Evolutionary conservation across 371 early-diverging fungal genomes (phyloP).

Genomic region (Syncephalastrum monosporum): DNA sequence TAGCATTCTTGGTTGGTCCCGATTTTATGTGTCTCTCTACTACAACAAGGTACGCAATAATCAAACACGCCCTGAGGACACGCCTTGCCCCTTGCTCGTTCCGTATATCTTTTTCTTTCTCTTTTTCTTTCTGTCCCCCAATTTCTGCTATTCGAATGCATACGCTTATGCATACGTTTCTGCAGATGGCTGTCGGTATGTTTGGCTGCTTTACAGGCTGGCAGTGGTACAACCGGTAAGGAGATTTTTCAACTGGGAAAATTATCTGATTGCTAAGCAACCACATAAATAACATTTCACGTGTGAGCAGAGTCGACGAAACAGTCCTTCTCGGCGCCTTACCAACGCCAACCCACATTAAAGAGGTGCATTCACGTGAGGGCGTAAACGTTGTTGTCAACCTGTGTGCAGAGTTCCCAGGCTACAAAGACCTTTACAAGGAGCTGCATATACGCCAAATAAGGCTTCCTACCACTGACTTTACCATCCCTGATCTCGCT

Average conservation of each 20-base stretch:
- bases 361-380: constrained; percentile 23
- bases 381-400: constrained; percentile 33
- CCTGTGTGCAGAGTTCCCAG: constrained; percentile 47
- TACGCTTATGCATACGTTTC: background rate
- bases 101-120: background rate
- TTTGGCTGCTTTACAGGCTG: constrained; percentile 47
- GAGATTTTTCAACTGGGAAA: background rate
- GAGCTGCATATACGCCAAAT: constrained; percentile 34
- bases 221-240: constrained; percentile 44
- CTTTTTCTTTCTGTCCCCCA: background rate
- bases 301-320: constrained; percentile 28
- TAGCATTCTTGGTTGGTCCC: constrained; percentile 29
- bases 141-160: background rate
- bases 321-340: constrained; percentile 41
- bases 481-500: constrained; percentile 33
- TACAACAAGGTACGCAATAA: constrained; percentile 35
- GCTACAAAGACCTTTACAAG: constrained; percentile 33
- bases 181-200: constrained; percentile 35
- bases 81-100: background rate
- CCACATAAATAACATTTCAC: background rate
- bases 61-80: background rate
- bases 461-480: constrained; percentile 40
- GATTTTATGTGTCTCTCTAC: constrained; percentile 39
- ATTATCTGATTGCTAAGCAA: background rate
- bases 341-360: constrained; percentile 43